These are phyloP conservation scores for Eragrostis tef DNA, from an alignment of 202 grass and related monocot species.

Conservation along the genomic window DNA sequence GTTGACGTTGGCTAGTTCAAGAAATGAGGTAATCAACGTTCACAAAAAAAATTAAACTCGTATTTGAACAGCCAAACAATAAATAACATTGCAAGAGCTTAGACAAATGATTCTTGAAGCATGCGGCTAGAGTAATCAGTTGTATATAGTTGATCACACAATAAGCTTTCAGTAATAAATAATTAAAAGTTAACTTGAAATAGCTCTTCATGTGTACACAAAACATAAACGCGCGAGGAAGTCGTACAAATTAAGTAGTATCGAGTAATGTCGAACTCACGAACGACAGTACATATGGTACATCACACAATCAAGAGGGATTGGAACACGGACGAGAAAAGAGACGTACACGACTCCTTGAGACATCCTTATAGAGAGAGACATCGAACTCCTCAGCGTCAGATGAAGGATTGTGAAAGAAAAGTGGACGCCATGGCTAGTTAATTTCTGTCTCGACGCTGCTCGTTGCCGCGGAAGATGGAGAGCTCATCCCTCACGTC, in stretches of 20 bases:
- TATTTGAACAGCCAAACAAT: too few relatives aligned
- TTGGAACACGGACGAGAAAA: neutral
- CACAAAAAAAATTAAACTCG: too few relatives aligned
- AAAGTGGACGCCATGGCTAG: neutral
- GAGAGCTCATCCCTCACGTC: constrained; percentile 59
- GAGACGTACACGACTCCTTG: neutral
- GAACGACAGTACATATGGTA: neutral
- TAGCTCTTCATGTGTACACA: neutral
- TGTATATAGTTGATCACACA: too few relatives aligned
- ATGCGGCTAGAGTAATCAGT: too few relatives aligned
- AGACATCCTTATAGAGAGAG: neutral
- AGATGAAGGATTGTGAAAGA: neutral
- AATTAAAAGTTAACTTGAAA: neutral
- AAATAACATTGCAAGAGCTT: too few relatives aligned
- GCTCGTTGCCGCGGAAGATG: constrained; percentile 46
- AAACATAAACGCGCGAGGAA: neutral
- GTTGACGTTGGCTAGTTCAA: too few relatives aligned
- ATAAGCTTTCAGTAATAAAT: too few relatives aligned
- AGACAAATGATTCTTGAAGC: too few relatives aligned
- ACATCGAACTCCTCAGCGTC: neutral
- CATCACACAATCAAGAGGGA: neutral
- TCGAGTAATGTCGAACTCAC: neutral
- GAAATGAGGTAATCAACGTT: too few relatives aligned
- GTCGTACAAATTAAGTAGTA: neutral
- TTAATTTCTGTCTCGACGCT: constrained; percentile 21